Evolutionary conservation across 225 moss, liverwort and hornwort genomes (phyloP), one percentile per base, ranked within the genome.

Genomic region (Pleurozium schreberi): DNA sequence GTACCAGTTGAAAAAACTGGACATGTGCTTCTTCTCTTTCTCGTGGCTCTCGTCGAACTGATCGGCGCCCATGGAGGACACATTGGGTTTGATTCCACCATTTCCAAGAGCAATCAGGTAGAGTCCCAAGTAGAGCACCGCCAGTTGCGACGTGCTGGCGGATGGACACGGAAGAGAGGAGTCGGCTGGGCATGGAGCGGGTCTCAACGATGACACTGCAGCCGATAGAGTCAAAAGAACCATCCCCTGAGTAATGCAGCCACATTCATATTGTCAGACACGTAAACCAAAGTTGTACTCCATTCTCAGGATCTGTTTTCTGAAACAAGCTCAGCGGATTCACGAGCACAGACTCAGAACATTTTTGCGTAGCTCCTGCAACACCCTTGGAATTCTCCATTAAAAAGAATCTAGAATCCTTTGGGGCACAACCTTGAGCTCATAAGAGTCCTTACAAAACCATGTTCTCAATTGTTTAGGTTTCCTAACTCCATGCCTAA

Each of bases 1-100:
- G 92, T 94, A 99, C 98, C 98, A 99, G 91, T 99, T 99, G 92
- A 99, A 99, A 90, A 99, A 99, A 89, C 97, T 97, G 79, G 96
- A 94, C 95, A 99, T 95, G 88, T 96, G 95, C 90, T 95, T 94
- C 75, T 90, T 95, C 89, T 99, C 98, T 61, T 91, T 91, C 40
- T 91, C 91, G 87, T 97, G 90, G 84, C 95, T 94, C 90, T 96
- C 96, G 79, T 99, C 98, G 88, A 99, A 99, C 86, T 99, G 98
- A 69, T 99, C 97, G 59, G 98, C 98, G 70, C 98, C 98, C 91
- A 99, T 91, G 28, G 98, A 96, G 13, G 98, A 99, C 67, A 99
- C 96, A 74, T 99, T 99, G 23, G 98, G 96, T 88, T 97, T 99
- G 70, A 99, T 97, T 75, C 98, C 98, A 36, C 98, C 98, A 57